phyloP scores from a whole-genome alignment of 805 yeast species.

The Huiozyma naganishii region DNA sequence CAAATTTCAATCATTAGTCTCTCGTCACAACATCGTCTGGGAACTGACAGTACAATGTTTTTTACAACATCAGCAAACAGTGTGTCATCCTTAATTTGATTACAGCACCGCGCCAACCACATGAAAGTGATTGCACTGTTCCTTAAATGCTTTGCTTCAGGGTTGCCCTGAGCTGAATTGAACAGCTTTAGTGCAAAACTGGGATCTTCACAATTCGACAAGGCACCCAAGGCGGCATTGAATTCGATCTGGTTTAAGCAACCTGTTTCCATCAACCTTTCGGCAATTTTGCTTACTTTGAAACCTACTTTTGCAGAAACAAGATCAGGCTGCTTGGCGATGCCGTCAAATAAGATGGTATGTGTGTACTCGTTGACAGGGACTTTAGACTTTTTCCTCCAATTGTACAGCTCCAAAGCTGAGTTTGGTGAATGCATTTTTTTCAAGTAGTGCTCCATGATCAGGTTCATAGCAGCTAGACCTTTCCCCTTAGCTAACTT shows the following conservation, averaged over 20 bases:
- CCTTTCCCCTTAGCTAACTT: conserved; percentile 40
- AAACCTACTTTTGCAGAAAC: conserved; percentile 29
- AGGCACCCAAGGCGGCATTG: conserved; percentile 37
- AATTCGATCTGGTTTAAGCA: conserved; percentile 32
- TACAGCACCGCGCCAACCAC: conserved; percentile 15
- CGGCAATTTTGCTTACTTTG: conserved; percentile 26
- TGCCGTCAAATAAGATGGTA: conserved; percentile 38
- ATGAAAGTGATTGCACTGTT: conserved; percentile 19
- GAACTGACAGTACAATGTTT: conserved; percentile 12
- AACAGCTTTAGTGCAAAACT: conserved; percentile 31
- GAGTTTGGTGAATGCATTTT: conserved; percentile 32
- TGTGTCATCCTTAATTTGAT: conserved; percentile 10
- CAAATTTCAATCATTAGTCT: conserved; percentile 18
- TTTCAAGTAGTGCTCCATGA: conserved; percentile 39
- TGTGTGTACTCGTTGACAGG: conserved; percentile 39
- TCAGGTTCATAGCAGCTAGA: conserved; percentile 51
- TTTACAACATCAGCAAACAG: conserved; percentile 12
- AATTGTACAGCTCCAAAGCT: conserved; percentile 40
- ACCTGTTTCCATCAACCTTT: conserved; percentile 22
- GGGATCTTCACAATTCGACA: conserved; percentile 32
- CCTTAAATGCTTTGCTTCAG: conserved; percentile 6
- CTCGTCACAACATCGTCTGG: conserved; percentile 13
- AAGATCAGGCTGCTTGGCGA: conserved; percentile 26
- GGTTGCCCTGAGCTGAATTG: conserved; percentile 14
- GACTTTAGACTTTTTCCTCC: conserved; percentile 54